Percentiles rank a stretch among this genome's conserved stretches.
Evolutionary conservation across 352 stramenopile species (phyloP).

Genomic region (Phytophthora kernoviae): DNA sequence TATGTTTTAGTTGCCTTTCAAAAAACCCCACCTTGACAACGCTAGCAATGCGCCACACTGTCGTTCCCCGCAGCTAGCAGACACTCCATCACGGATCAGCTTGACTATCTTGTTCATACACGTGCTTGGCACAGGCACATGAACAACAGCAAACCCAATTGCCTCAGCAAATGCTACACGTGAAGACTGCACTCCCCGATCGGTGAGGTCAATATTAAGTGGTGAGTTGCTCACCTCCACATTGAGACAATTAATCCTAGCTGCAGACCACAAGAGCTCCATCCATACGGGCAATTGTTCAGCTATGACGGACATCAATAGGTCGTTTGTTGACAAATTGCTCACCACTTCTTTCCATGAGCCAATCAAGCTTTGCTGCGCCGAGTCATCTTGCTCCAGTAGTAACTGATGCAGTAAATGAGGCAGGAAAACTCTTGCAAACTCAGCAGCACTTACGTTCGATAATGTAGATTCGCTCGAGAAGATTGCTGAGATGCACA

Average conservation of each 20-base stretch:
- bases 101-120: conserved; percentile 27
- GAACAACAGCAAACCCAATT: conserved; percentile 45
- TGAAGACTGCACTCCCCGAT: conserved; percentile 15
- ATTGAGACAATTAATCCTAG: conserved; percentile 37
- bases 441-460: conserved; percentile 11
- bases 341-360: conserved; percentile 50
- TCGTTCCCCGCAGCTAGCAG: conserved; percentile 48
- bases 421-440: conserved; percentile 43
- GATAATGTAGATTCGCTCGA: conserved; percentile 15
- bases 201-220: conserved; percentile 1
- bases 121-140: conserved; percentile 26
- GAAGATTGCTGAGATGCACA: conserved; percentile 58
- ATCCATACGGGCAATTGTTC: conserved; percentile 43
- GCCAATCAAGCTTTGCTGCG: conserved; percentile 34
- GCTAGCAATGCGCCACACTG: conserved; percentile 66
- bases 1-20: conserved; percentile 30
- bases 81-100: conserved; percentile 33
- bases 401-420: conserved; percentile 73
- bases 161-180: conserved; percentile 67
- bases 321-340: conserved; percentile 19
- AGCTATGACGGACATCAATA: conserved; percentile 30
- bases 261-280: conserved; percentile 55
- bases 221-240: conserved; percentile 12
- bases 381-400: conserved; percentile 39
- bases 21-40: conserved; percentile 56